Conservation (phyloP, 2,329 filamentous ascomycete genomes). For the Chrysoporthe austroafricana region DNA sequence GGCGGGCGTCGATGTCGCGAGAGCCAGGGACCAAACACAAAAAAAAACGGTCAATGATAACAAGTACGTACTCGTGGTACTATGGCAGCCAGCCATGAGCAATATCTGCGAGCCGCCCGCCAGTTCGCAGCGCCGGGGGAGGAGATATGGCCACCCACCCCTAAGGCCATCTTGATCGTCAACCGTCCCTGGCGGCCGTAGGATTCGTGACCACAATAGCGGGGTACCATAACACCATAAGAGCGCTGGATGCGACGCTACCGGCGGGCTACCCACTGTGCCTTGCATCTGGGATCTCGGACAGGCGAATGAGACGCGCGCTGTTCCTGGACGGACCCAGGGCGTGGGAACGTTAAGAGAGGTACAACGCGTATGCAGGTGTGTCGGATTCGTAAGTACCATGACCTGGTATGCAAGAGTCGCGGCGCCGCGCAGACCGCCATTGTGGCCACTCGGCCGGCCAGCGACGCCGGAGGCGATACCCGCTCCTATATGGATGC, state of each 20-base stretch:
- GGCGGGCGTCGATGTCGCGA: neutral
- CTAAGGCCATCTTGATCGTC: slow-evolving; percentile 21
- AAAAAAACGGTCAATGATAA: neutral
- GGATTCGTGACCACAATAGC: slow-evolving; percentile 23
- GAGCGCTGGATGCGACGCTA: slow-evolving; percentile 24
- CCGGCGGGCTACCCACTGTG: slow-evolving; percentile 2
- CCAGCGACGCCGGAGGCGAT: neutral
- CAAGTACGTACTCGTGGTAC: too few relatives aligned
- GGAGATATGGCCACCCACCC: slow-evolving; percentile 15
- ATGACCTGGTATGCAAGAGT: neutral
- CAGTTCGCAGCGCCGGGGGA: slow-evolving; percentile 15
- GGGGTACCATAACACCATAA: slow-evolving; percentile 21
- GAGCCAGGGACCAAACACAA: neutral
- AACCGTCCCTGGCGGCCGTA: slow-evolving; percentile 4
- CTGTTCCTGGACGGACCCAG: slow-evolving; percentile 26
- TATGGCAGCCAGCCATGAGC: neutral
- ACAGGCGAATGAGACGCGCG: slow-evolving; percentile 26
- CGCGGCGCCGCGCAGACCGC: slow-evolving; percentile 14
- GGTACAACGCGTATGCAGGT: slow-evolving; percentile 9
- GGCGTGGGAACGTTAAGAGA: neutral
- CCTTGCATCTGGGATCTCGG: slow-evolving; percentile 24
- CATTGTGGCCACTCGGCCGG: slow-evolving; percentile 19
- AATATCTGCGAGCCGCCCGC: slow-evolving; percentile 4
- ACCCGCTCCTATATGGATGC: too few relatives aligned
- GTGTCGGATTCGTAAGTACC: neutral